Conservation (phyloP, 2,329 filamentous ascomycete species). For the Alternaria conjuncta region DNA sequence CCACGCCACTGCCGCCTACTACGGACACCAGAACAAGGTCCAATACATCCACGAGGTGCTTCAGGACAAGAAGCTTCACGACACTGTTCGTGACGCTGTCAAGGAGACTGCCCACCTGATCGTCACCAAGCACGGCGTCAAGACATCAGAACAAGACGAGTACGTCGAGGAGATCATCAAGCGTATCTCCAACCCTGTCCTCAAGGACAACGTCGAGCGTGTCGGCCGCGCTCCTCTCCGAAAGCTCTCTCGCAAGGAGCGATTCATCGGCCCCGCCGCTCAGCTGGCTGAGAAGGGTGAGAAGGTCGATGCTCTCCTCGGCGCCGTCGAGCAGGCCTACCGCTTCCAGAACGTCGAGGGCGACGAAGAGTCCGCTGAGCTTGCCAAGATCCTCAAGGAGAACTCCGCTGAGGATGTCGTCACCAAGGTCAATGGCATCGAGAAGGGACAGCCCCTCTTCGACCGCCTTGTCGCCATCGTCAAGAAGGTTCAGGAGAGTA, state of each 20-base stretch:
- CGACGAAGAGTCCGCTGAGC: constrained; percentile 85
- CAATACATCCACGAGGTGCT: constrained; percentile 89
- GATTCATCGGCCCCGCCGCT: constrained; percentile 89
- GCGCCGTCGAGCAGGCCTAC: constrained; percentile 87
- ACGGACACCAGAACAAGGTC: constrained; percentile 86
- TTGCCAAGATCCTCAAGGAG: constrained; percentile 83
- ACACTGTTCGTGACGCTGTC: constrained; percentile 79
- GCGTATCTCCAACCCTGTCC: constrained; percentile 90
- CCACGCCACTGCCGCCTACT: constrained; percentile 95
- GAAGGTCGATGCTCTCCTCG: constrained; percentile 75
- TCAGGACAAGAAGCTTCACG: constrained; percentile 78
- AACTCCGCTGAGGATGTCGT: constrained; percentile 77
- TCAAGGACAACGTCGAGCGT: constrained; percentile 92
- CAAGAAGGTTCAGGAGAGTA: constrained; percentile 72
- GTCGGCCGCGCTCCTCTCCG: constrained; percentile 93
- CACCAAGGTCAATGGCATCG: constrained; percentile 80
- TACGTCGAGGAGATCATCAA: constrained; percentile 93
- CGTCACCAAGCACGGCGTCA: constrained; percentile 83
- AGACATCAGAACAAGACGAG: constrained; percentile 73
- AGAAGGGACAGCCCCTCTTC: constrained; percentile 78
- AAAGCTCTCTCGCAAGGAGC: constrained; percentile 93
- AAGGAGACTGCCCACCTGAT: constrained; percentile 88
- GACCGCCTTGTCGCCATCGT: constrained; percentile 77
- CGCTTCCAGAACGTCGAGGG: constrained; percentile 94
- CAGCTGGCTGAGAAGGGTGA: constrained; percentile 84